Percentiles rank a stretch among this genome's conserved stretches.
phyloP scores from a whole-genome alignment of 352 stramenopile species.

The Phytophthora podocarpi region DNA sequence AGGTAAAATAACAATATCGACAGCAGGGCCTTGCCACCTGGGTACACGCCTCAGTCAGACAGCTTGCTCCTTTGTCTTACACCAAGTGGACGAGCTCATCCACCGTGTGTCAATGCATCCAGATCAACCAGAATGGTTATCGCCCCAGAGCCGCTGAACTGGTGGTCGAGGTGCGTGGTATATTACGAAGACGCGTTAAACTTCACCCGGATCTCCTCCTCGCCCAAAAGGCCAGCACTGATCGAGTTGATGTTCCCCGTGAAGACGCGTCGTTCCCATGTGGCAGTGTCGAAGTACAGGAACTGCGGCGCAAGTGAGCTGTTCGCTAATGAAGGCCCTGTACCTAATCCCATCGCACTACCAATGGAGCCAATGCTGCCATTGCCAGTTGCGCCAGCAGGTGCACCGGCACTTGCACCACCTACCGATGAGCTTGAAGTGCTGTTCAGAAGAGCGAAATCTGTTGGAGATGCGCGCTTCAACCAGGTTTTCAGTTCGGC shows the following conservation, averaged over 20 bases:
- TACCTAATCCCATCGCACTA: conserved; percentile 46
- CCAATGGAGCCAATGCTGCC: conserved; percentile 73
- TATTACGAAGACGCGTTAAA: conserved; percentile 86
- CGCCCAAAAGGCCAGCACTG: conserved; percentile 87
- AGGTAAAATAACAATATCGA: conserved; percentile 35
- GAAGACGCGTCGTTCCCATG: conserved; percentile 95
- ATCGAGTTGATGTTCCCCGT: conserved; percentile 91
- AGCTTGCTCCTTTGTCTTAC: conserved; percentile 3
- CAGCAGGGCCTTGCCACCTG: conserved; percentile 27
- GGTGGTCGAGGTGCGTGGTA: conserved; percentile 37
- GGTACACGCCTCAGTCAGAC: conserved; percentile 9
- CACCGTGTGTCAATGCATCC: conserved; percentile 4
- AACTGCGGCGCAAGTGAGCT: conserved; percentile 80
- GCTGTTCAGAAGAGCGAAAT: conserved; percentile 60
- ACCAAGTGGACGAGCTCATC: neutral
- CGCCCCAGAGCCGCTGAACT: conserved; percentile 19
- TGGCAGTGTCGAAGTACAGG: conserved; percentile 95
- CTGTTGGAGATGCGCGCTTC: conserved; percentile 78
- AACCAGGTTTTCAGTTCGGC: conserved; percentile 98
- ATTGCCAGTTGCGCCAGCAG: conserved; percentile 30
- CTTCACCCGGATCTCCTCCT: conserved; percentile 96
- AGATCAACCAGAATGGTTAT: conserved; percentile 17
- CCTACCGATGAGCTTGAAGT: conserved; percentile 35
- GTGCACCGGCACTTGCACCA: conserved; percentile 30
- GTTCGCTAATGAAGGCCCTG: conserved; percentile 38